Evolutionary conservation across 495 filamentous ascomycete genomes (phyloP).

Genomic region (Antarctomyces pellizariae): DNA sequence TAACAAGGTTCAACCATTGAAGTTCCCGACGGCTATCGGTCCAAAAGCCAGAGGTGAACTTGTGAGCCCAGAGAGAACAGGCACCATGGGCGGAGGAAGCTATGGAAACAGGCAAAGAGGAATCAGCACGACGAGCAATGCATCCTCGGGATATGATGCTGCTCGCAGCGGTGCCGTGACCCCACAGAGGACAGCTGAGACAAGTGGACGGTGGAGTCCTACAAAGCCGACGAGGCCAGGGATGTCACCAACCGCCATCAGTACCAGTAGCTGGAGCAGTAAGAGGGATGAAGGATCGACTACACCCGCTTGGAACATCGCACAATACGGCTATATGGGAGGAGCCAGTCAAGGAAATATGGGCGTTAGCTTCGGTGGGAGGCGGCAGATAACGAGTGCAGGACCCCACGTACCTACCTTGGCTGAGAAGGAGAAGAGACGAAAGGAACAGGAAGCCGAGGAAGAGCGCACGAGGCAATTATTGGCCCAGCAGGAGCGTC

Average conservation of each 20-base stretch:
- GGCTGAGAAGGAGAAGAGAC: conserved; percentile 27
- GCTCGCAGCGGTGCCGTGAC: conserved; percentile 17
- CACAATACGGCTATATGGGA: conserved; percentile 97
- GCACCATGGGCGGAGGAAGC: conserved; percentile 17
- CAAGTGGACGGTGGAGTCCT: conserved; percentile 36
- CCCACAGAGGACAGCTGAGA: conserved; percentile 23
- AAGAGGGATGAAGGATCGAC: conserved; percentile 58
- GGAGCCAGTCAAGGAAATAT: conserved; percentile 91
- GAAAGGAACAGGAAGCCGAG: conserved; percentile 27
- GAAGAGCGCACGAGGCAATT: conserved; percentile 33
- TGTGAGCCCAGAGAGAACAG: conserved; percentile 46
- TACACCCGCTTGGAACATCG: conserved; percentile 90
- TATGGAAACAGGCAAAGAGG: conserved; percentile 28
- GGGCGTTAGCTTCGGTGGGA: conserved; percentile 74
- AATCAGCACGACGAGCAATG: conserved; percentile 43
- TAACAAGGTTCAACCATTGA: conserved; percentile 45
- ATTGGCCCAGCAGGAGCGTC: conserved; percentile 40
- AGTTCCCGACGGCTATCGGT: conserved; percentile 51
- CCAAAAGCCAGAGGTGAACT: conserved; percentile 33
- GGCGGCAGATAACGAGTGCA: conserved; percentile 76
- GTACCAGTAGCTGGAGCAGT: conserved; percentile 77
- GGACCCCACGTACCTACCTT: conserved; percentile 55
- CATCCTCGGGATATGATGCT: conserved; percentile 24
- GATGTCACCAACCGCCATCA: conserved; percentile 17
- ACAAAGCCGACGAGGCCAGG: conserved; percentile 20